Evolutionary conservation across 345 rosid species (phyloP).

Genomic region (Erucastrum elatum): DNA sequence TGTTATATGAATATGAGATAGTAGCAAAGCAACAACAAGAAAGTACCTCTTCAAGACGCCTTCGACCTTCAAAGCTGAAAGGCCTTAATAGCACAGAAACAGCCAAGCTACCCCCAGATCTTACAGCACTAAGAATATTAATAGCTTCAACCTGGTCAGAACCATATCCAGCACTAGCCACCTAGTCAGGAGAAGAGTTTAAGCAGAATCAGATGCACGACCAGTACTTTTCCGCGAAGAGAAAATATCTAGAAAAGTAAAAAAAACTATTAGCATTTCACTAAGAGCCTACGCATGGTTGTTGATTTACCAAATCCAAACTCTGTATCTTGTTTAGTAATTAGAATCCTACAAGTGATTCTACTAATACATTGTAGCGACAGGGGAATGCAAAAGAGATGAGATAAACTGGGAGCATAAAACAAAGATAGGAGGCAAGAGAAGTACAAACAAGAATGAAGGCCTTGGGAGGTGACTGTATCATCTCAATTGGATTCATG

Average conservation of each 20-base stretch:
- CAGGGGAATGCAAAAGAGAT: not conserved
- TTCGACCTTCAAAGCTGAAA: constrained; percentile 91
- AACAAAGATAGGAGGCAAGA: constrained; percentile 41
- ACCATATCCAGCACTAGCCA: constrained; percentile 85
- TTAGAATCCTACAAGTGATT: not conserved
- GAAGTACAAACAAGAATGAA: constrained; percentile 96
- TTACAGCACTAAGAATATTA: constrained; percentile 59
- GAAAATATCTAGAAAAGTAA: not conserved
- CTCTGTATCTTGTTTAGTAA: not conserved
- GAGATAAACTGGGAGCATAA: constrained; percentile 3
- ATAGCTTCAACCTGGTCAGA: constrained; percentile 53
- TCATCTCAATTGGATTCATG: constrained; percentile 48
- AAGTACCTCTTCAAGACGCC: constrained; percentile 78
- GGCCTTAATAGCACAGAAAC: constrained; percentile 77
- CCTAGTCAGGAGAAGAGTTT: constrained; percentile 43
- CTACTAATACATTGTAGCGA: not conserved
- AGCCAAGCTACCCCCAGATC: constrained; percentile 56
- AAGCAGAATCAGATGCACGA: constrained; percentile 22
- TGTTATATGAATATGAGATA: not conserved
- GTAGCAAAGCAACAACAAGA: not conserved
- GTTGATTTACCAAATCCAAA: not conserved
- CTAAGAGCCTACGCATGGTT: constrained; percentile 7
- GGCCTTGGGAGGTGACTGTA: constrained; percentile 61
- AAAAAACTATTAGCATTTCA: not conserved
- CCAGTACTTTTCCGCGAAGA: not conserved